Percentiles rank a stretch among this genome's conserved stretches.
Conservation (phyloP, 768 basidiomycete genomes). For the Mrakia blollopis region DNA sequence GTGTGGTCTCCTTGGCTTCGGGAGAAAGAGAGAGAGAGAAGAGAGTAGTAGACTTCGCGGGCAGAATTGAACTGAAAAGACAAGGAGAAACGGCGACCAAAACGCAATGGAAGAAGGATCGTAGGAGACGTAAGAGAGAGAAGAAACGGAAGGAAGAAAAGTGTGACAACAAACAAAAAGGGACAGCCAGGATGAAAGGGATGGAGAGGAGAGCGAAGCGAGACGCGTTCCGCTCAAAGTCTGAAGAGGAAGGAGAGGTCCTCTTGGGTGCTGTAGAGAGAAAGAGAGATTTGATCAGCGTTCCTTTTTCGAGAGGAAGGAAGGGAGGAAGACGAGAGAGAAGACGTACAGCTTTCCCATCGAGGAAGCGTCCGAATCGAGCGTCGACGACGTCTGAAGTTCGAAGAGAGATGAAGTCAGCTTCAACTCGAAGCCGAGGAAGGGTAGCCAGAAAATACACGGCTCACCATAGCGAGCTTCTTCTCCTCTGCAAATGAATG, state of each 20-base stretch:
- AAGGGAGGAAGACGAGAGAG: background rate
- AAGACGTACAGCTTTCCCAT: slow-evolving; percentile 67
- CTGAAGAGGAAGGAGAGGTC: slow-evolving; percentile 33
- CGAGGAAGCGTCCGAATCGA: slow-evolving; percentile 53
- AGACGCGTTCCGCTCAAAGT: background rate
- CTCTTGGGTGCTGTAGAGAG: slow-evolving; percentile 24
- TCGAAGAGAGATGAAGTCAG: background rate
- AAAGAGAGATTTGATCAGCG: too few relatives aligned
- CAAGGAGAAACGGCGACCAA: too few relatives aligned
- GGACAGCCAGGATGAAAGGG: too few relatives aligned
- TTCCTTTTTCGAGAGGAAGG: background rate
- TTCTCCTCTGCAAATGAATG: slow-evolving; percentile 76
- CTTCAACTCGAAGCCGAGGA: too few relatives aligned
- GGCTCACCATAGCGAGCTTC: slow-evolving; percentile 54
- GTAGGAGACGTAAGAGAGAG: background rate
- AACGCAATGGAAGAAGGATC: background rate
- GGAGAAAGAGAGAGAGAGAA: too few relatives aligned
- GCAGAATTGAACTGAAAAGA: too few relatives aligned
- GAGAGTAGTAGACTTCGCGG: too few relatives aligned
- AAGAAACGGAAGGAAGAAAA: background rate
- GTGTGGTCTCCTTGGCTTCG: too few relatives aligned
- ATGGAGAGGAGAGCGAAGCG: background rate
- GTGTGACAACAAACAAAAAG: background rate
- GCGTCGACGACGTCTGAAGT: slow-evolving; percentile 50
- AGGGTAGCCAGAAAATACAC: too few relatives aligned